These are phyloP conservation scores for Sambucus nigra DNA, from an alignment of 129 eudicot species.

Conservation along the genomic window DNA sequence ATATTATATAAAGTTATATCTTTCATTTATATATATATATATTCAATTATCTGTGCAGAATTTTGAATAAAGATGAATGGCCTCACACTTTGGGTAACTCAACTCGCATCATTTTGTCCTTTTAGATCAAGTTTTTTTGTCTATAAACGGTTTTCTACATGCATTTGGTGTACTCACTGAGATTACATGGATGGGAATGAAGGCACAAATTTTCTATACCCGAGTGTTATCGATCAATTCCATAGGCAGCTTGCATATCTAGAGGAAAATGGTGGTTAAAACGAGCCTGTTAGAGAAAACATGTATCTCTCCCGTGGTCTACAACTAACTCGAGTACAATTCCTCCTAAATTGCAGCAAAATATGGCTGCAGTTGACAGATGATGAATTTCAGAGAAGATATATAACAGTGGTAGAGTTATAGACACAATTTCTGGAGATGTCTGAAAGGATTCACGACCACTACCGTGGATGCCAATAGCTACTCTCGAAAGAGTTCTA, in stretches of 20 bases:
- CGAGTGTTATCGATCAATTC: conserved; percentile 84
- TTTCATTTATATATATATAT: no score
- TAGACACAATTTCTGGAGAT: conserved; percentile 30
- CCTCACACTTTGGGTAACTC: no score
- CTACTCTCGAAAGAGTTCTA: conserved; percentile 55
- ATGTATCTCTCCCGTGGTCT: conserved; percentile 77
- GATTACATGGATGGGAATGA: no score
- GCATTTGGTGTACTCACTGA: no score
- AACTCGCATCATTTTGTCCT: no score
- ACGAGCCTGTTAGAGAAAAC: conserved; percentile 75
- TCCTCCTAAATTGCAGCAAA: conserved; percentile 53
- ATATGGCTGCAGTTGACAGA: conserved; percentile 31
- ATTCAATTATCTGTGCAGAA: no score
- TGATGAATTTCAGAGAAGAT: conserved; percentile 30
- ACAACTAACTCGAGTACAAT: conserved; percentile 60
- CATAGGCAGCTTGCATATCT: conserved; percentile 73
- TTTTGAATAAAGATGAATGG: no score
- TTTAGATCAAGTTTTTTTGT: no score
- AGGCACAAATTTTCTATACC: no score
- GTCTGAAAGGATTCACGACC: conserved; percentile 37
- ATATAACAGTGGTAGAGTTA: conserved; percentile 16
- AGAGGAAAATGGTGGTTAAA: conserved; percentile 70
- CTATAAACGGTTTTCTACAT: no score
- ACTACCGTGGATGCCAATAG: conserved; percentile 53
- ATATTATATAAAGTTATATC: no score